Evolutionary conservation across 2,329 filamentous ascomycete genomes (phyloP), one percentile per base, ranked within the genome.

Genomic region (Acrocalymma vagum): DNA sequence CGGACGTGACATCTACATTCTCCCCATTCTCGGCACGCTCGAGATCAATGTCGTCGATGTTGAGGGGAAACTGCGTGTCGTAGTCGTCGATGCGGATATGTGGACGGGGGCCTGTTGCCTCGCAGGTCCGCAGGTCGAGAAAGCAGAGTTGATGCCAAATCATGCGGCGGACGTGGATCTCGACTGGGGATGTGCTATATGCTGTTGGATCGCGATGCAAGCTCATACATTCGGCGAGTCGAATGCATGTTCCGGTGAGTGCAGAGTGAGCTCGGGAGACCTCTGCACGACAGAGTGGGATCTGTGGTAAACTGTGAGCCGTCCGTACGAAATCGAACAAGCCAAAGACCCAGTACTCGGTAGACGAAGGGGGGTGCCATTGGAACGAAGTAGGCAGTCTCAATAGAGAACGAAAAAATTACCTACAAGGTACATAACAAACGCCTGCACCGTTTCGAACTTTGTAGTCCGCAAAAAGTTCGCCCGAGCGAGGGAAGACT

Each of bases 81-180:
- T 86, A 91, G 56, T 91, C 87, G 15, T 88, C 86, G 25, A 79
- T 76, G n/a, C 85, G 80, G 38, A 91, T 89, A 36, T 82, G 79
- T 1, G 86, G 85, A 16, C 84, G 78, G 7, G 87, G 87, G 0
- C 87, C 88, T 48, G 88, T 87, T 1, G 84, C 82, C 67, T 91
- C 87, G 57, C 83, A 88, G 1, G 87, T 90, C 25, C 86, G 78
- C 41, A 90, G 80, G 61, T 91, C 88, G 7, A 92, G 75, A 62
- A 88, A 88, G 65, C 86, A 90, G 14, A 92, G 76, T 56, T 91
- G 87, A 61, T 90, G 85, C 88, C 87, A 91, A 22, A 90, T 76
- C 25, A 90, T 71, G 4, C 87, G 81, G 9, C 87, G 81, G 3
- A 90, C 76, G 37, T 91, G 86, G 0, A 83, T 84, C 54, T 91